Percentiles rank a stretch among this genome's conserved stretches.
Conservation (phyloP, 176 grass and related monocot genomes). For the Musa beccarii region DNA sequence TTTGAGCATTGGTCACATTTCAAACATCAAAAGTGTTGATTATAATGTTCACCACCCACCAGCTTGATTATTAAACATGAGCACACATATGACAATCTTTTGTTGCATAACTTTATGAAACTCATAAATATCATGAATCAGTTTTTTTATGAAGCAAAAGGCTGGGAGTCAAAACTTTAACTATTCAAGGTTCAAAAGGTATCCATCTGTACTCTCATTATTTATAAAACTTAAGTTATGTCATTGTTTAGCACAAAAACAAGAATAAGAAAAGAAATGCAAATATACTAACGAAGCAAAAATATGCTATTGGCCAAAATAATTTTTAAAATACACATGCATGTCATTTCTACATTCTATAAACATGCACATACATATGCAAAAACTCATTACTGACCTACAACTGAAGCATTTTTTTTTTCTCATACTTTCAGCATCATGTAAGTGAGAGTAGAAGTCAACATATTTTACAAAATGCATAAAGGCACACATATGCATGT, state of each 20-base stretch:
- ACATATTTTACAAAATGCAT: neutral
- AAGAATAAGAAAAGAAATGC: neutral
- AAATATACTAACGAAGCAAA: neutral
- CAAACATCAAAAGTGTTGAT: neutral
- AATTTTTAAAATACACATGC: no score
- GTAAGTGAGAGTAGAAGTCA: neutral
- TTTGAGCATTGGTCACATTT: neutral
- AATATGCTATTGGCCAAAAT: neutral
- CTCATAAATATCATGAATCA: neutral
- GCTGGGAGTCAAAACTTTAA: neutral
- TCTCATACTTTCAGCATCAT: neutral
- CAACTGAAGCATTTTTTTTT: neutral
- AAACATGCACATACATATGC: neutral
- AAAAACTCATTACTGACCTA: neutral
- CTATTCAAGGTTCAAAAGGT: neutral
- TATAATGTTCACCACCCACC: neutral
- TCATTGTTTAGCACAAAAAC: neutral
- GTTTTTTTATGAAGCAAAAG: neutral
- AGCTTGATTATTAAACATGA: neutral
- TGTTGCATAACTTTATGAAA: neutral
- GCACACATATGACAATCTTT: neutral
- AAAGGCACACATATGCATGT: neutral
- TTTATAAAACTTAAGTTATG: neutral
- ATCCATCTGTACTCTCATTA: no score
- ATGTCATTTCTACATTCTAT: no score